Percentiles rank a stretch among this genome's conserved stretches.
Conservation (phyloP, 768 basidiomycete genomes). For the Lyophyllum shimeji region DNA sequence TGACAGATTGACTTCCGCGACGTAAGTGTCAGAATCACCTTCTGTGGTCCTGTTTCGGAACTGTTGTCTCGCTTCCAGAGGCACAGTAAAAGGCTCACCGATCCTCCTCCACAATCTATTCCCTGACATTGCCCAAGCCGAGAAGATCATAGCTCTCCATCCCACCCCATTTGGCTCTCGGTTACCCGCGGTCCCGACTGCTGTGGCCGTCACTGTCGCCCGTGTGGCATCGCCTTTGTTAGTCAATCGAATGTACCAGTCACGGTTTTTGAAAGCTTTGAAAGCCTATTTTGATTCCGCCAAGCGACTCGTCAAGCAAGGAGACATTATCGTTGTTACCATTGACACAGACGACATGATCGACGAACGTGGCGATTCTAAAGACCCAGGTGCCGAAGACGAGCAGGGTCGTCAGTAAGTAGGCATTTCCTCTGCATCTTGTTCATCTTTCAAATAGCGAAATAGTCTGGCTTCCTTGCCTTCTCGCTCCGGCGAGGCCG, state of each 20-base stretch:
- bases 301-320: slow-evolving; percentile 63
- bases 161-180: slow-evolving; percentile 62
- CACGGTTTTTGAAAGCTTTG: slow-evolving; percentile 58
- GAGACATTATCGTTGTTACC: slow-evolving; percentile 68
- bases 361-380: slow-evolving; percentile 17
- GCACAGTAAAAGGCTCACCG: slow-evolving; percentile 43
- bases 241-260: slow-evolving; percentile 62
- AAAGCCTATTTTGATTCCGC: slow-evolving; percentile 58
- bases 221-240: slow-evolving; percentile 79
- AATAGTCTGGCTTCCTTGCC: slow-evolving; percentile 12
- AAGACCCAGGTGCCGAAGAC: slow-evolving; percentile 24
- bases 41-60: neutral
- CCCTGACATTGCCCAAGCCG: slow-evolving; percentile 22
- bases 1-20: slow-evolving; percentile 38
- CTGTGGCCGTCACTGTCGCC: slow-evolving; percentile 69
- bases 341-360: slow-evolving; percentile 52
- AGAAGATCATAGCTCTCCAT: slow-evolving; percentile 34
- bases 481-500: slow-evolving; percentile 42
- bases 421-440: neutral
- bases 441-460: neutral
- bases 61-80: slow-evolving; percentile 28
- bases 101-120: slow-evolving; percentile 55
- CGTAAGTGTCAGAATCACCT: slow-evolving; percentile 27
- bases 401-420: slow-evolving; percentile 22
- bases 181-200: slow-evolving; percentile 63